phyloP scores from a whole-genome alignment of 106 monocot species.

The Triglochin maritima region DNA sequence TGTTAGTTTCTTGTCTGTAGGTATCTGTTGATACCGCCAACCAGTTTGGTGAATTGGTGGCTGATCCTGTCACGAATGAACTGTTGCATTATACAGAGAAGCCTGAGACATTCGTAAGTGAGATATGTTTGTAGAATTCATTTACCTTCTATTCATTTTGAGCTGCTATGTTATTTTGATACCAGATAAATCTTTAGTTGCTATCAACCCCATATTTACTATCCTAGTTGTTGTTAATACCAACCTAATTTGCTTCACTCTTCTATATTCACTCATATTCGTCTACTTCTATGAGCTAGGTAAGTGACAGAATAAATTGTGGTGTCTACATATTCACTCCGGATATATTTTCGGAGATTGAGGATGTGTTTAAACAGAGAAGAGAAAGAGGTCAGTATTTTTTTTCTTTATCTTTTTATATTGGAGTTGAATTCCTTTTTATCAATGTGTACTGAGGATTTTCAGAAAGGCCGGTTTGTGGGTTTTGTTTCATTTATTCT shows the following conservation, averaged over 20 bases:
- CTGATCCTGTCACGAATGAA: conserved; percentile 66
- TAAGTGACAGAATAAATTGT: conserved; percentile 92
- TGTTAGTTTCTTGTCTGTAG: conserved; percentile 10
- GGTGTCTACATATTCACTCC: conserved; percentile 98
- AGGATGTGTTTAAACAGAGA: conserved; percentile 54
- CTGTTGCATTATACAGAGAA: conserved; percentile 87
- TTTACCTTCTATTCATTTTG: not conserved
- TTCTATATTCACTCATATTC: not conserved
- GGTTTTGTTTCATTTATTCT: too few relatives aligned
- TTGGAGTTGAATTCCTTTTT: not conserved
- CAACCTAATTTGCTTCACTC: too few relatives aligned
- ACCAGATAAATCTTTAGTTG: too few relatives aligned
- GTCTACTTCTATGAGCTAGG: conserved; percentile 29
- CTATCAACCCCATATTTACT: too few relatives aligned
- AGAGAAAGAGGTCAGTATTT: conserved; percentile 55
- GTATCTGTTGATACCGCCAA: conserved; percentile 62
- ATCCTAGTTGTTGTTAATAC: too few relatives aligned
- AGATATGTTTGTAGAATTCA: not conserved
- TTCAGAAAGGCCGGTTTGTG: too few relatives aligned
- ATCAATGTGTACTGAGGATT: too few relatives aligned
- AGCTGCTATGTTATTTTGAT: not conserved
- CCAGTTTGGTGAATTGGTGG: conserved; percentile 90
- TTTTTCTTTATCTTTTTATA: not conserved
- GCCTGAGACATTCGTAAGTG: conserved; percentile 90
- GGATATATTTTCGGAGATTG: conserved; percentile 74